phyloP scores from a whole-genome alignment of 2,329 filamentous ascomycete genomes.

The Pseudocercospora fuligena region DNA sequence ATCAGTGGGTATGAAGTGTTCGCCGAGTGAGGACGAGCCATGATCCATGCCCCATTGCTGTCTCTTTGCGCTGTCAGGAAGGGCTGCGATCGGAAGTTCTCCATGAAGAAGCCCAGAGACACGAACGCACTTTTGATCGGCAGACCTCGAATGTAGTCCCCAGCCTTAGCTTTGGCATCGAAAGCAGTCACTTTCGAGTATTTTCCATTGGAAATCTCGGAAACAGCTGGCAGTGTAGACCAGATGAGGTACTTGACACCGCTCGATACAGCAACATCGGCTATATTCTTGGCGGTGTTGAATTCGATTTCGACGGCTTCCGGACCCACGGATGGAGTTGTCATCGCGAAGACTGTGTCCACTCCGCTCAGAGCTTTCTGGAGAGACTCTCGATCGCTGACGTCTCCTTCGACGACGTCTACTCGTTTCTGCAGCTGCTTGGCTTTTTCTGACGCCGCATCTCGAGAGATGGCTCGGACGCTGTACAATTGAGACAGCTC shows the following conservation, averaged over 20 bases:
- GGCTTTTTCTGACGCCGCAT: constrained; percentile 48
- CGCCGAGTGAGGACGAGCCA: constrained; percentile 15
- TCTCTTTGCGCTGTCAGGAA: constrained; percentile 1
- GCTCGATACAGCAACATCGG: constrained; percentile 54
- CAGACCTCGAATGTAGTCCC: constrained; percentile 47
- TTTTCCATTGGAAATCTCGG: constrained; percentile 46
- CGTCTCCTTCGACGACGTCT: constrained; percentile 58
- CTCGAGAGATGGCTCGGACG: constrained; percentile 61
- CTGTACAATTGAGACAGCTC: constrained; percentile 52
- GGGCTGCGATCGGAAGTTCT: constrained; percentile 23
- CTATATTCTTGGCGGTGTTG: constrained; percentile 60
- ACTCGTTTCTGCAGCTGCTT: constrained; percentile 49
- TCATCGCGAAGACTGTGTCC: constrained; percentile 48
- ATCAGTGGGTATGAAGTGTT: constrained; percentile 27
- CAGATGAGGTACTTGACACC: constrained; percentile 42
- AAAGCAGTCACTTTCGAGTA: constrained; percentile 50
- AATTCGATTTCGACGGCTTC: constrained; percentile 47
- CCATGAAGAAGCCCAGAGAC: constrained; percentile 29
- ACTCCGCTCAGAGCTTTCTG: constrained; percentile 50
- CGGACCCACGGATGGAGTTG: constrained; percentile 14
- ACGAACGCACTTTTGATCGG: constrained; percentile 29
- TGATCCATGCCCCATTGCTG: constrained; percentile 20
- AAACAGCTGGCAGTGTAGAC: constrained; percentile 44
- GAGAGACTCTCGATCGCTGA: constrained; percentile 52
- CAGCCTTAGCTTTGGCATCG: constrained; percentile 46